phyloP scores from a whole-genome alignment of 2,329 filamentous ascomycete species.

The Chaetomiaceae sp. region DNA sequence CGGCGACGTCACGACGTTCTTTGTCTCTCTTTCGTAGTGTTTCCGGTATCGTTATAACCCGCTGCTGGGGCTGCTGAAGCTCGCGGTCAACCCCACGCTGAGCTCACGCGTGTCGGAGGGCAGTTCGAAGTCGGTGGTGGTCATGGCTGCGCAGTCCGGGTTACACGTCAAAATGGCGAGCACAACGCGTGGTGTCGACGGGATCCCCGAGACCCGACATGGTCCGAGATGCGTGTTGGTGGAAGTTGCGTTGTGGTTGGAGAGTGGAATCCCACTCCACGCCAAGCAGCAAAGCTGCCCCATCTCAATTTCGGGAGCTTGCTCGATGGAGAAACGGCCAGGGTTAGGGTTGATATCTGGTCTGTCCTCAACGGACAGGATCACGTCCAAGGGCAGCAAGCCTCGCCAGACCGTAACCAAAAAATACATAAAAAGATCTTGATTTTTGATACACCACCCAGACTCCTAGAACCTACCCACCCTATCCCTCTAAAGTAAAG shows the following conservation, averaged over 20 bases:
- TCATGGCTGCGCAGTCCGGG: conserved; percentile 14
- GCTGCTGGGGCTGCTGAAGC: neutral
- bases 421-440: neutral
- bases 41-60: too few relatives aligned
- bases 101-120: conserved; percentile 9
- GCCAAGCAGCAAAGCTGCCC: neutral
- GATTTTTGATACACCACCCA: neutral
- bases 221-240: neutral
- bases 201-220: neutral
- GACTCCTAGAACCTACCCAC: neutral
- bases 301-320: too few relatives aligned
- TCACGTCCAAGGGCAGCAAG: too few relatives aligned
- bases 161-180: neutral
- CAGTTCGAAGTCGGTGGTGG: neutral
- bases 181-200: neutral
- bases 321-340: neutral
- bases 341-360: neutral
- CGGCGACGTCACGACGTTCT: too few relatives aligned
- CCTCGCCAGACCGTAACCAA: too few relatives aligned
- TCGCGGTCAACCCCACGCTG: conserved; percentile 10
- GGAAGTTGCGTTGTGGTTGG: neutral
- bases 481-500: neutral
- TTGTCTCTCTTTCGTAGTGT: too few relatives aligned
- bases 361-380: too few relatives aligned
- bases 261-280: neutral